Base-by-base conservation (phyloP, 306 rosid species). In the Quercus robur region DNA sequence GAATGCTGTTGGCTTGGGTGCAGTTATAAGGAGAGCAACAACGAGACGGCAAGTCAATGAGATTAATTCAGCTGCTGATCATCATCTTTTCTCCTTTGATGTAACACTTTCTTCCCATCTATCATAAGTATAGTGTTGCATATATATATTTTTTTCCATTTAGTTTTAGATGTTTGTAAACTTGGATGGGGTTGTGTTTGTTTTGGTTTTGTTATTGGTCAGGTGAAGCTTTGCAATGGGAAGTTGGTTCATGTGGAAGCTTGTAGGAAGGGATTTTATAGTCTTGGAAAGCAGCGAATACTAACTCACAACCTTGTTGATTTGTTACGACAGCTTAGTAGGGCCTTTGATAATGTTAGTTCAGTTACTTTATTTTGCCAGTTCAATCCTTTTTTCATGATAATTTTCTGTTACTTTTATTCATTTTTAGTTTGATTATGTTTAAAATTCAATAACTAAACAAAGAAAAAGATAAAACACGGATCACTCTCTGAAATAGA, bases 161-260 rank as follows among this genome's bases (percentile, higher is more conserved):
- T 62, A 25, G 18, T 62, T 6, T 15, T 26, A 62, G 69, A 26
- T 5, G 19, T 62, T 21, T 62, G 69, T 41, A 41, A 41, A 8
- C 46, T 8, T 41, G 46, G 46, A 41, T 8, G 46, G 46, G 46
- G 46, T 0, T 41, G 46, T 41, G 46, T 8, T 41, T 41, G 12
- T 41, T 38, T 41, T 8, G 46, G 17, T 54, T 14, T 71, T 61
- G 77, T 68, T 75, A 83, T 41, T 77, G 74, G 15, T 51, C 85
- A 95, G 99, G 98, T 87, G 82, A 95, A 95, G 86, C 90, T 95
- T 70, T 93, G 94, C 84, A 93, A 93, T 55, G 97, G 99, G 59
- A 95, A 93, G 90, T 84, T 93, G 82, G 87, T 89, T 76, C 96
- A 88, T 3, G 98, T 95, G 64, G 99, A 93, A 77, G 93, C 96